A percentile compares a stretch with the other conserved stretches of the same genome.
Conservation (phyloP, 179 eudicot genomes). For the Monotropa hypopitys region DNA sequence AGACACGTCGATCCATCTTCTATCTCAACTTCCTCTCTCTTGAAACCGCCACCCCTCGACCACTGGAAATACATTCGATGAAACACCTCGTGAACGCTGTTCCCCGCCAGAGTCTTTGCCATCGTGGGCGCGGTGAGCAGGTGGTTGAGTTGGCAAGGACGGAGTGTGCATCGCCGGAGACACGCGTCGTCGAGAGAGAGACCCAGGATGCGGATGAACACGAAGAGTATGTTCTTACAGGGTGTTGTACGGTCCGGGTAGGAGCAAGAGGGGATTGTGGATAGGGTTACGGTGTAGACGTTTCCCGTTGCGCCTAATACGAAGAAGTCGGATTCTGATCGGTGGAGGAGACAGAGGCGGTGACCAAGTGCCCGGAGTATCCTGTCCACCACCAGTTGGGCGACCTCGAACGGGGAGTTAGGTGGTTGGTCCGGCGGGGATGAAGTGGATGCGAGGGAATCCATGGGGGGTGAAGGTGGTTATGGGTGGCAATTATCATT, state of each 20-base stretch:
- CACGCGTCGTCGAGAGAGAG: slow-evolving; percentile 50
- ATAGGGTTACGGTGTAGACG: slow-evolving; percentile 57
- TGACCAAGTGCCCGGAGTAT: slow-evolving; percentile 51
- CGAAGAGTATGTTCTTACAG: slow-evolving; percentile 77
- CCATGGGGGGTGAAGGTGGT: slow-evolving; percentile 17
- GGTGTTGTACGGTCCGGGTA: slow-evolving; percentile 85
- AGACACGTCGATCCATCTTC: slow-evolving; percentile 57
- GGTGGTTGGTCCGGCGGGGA: slow-evolving; percentile 6
- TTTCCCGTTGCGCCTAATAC: slow-evolving; percentile 75
- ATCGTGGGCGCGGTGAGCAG: slow-evolving; percentile 36
- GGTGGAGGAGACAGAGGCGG: slow-evolving; percentile 63
- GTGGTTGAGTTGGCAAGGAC: slow-evolving; percentile 48
- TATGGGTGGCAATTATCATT: slow-evolving; percentile 2
- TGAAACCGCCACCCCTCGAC: slow-evolving; percentile 8
- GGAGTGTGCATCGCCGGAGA: slow-evolving; percentile 41
- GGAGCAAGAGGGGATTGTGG: slow-evolving; percentile 48
- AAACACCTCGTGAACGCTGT: slow-evolving; percentile 39
- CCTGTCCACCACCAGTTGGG: slow-evolving; percentile 46
- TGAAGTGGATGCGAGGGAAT: slow-evolving; percentile 31
- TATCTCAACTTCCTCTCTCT: slow-evolving; percentile 7
- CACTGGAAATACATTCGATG: slow-evolving; percentile 31
- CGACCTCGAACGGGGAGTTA: slow-evolving; percentile 14
- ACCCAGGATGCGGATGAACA: slow-evolving; percentile 55
- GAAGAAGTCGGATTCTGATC: slow-evolving; percentile 56
- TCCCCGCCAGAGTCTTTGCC: slow-evolving; percentile 33